Conservation (phyloP, 2,329 filamentous ascomycete species). For the Penicillium verrucosum region DNA sequence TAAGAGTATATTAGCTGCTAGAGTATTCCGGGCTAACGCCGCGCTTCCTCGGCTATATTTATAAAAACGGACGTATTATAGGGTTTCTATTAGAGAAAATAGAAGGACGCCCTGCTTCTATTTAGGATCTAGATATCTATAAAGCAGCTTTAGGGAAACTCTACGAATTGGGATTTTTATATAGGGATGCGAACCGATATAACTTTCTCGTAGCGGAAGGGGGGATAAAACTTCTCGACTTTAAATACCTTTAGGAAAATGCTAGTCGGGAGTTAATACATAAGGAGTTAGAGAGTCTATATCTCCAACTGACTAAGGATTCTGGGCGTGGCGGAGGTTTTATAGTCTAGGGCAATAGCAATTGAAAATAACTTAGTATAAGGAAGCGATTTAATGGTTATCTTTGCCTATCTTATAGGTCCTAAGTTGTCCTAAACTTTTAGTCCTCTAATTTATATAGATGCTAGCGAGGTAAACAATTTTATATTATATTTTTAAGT, state of each 20-base stretch:
- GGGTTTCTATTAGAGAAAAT: slow-evolving; percentile 38
- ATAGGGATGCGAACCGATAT: slow-evolving; percentile 41
- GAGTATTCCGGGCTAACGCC: slow-evolving; percentile 31
- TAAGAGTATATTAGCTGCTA: slow-evolving; percentile 24
- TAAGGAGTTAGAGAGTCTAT: slow-evolving; percentile 27
- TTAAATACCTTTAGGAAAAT: slow-evolving; percentile 6
- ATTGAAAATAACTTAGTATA: neutral
- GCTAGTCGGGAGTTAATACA: slow-evolving; percentile 23
- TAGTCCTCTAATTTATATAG: too few species aligned
- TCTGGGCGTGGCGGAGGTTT: slow-evolving; percentile 29
- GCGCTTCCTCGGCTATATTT: slow-evolving; percentile 33
- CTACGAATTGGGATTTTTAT: slow-evolving; percentile 20
- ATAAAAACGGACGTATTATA: slow-evolving; percentile 26
- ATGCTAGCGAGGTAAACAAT: too few species aligned
- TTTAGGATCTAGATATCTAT: slow-evolving; percentile 10
- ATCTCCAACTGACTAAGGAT: slow-evolving; percentile 29
- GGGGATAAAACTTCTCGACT: neutral
- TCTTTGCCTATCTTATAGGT: too few species aligned
- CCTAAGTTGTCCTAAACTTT: too few species aligned
- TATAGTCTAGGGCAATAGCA: neutral
- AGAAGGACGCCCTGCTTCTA: slow-evolving; percentile 29
- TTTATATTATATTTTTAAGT: too few species aligned
- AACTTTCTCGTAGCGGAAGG: slow-evolving; percentile 35
- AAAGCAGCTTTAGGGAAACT: slow-evolving; percentile 23
- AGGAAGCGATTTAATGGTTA: neutral